phyloP scores from a whole-genome alignment of 2,329 filamentous ascomycete species.

The Orbilia brochopaga region DNA sequence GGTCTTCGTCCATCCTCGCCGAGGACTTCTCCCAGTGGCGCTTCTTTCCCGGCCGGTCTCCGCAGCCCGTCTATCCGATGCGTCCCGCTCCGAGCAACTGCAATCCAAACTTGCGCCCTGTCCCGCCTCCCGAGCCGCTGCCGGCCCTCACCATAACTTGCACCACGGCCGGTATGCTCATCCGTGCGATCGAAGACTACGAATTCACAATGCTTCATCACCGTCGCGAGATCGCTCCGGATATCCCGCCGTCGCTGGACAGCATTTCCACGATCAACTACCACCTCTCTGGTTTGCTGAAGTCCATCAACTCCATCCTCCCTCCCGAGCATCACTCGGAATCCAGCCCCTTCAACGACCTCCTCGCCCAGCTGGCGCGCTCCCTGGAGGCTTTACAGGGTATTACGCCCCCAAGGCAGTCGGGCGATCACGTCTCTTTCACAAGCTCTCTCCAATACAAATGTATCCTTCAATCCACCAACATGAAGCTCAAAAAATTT shows the following conservation, averaged over 20 bases:
- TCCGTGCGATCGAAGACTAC: slow-evolving; percentile 28
- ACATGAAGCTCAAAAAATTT: slow-evolving; percentile 33
- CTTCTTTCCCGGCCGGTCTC: background rate
- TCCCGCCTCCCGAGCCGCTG: background rate
- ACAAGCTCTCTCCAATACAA: background rate
- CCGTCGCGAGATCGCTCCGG: slow-evolving; percentile 6
- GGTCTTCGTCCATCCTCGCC: no score
- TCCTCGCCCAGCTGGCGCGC: slow-evolving; percentile 10
- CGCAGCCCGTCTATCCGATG: slow-evolving; percentile 6
- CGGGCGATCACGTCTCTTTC: background rate
- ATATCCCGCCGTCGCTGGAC: background rate
- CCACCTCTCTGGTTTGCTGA: slow-evolving; percentile 11
- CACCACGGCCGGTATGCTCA: slow-evolving; percentile 10
- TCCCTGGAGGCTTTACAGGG: slow-evolving; percentile 6
- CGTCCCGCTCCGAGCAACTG: background rate
- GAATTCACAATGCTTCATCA: slow-evolving; percentile 3
- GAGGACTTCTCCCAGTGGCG: no score
- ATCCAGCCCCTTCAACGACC: background rate
- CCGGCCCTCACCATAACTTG: background rate
- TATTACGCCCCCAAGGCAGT: slow-evolving; percentile 6
- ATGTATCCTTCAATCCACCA: slow-evolving; percentile 16
- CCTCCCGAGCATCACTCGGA: background rate
- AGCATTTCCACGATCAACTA: slow-evolving; percentile 10
- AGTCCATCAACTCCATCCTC: slow-evolving; percentile 12
- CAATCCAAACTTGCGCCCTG: slow-evolving; percentile 3